Conservation (phyloP, 306 rosid genomes). For the Malus orientalis region DNA sequence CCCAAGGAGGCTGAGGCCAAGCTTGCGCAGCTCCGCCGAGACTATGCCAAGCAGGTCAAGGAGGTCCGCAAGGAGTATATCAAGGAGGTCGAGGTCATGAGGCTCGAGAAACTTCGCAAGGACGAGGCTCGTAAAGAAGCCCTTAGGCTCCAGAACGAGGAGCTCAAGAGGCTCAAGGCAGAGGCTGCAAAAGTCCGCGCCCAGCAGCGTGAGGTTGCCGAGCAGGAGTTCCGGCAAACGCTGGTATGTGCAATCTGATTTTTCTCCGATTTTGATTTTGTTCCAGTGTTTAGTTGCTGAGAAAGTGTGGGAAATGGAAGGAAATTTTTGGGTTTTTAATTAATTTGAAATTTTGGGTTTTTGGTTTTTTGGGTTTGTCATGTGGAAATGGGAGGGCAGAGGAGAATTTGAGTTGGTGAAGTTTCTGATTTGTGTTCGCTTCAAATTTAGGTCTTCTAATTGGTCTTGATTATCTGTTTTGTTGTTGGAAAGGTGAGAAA, state of each 20-base stretch:
- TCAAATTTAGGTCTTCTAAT: background rate
- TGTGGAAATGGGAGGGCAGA: background rate
- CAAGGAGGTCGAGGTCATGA: slow-evolving; percentile 52
- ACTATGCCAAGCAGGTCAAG: slow-evolving; percentile 73
- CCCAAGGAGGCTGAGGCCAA: slow-evolving; percentile 64
- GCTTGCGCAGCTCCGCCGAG: slow-evolving; percentile 55
- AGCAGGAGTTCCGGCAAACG: slow-evolving; percentile 58
- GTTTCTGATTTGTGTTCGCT: background rate
- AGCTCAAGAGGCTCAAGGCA: slow-evolving; percentile 62
- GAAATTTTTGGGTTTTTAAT: background rate
- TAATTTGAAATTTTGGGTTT: background rate
- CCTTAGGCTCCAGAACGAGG: slow-evolving; percentile 61
- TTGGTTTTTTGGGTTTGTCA: background rate
- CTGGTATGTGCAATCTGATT: slow-evolving; percentile 33
- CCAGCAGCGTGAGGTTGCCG: slow-evolving; percentile 49
- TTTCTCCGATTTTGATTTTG: background rate
- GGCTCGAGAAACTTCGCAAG: slow-evolving; percentile 54
- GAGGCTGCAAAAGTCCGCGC: slow-evolving; percentile 64
- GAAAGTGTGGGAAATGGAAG: background rate
- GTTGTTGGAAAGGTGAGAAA: background rate
- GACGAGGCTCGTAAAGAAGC: slow-evolving; percentile 63
- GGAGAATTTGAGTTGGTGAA: background rate
- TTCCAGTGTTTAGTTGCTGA: background rate
- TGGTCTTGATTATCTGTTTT: background rate
- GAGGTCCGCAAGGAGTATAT: slow-evolving; percentile 65